Evolutionary conservation across 345 rosid species (phyloP).

Genomic region (Theobroma cacao): DNA sequence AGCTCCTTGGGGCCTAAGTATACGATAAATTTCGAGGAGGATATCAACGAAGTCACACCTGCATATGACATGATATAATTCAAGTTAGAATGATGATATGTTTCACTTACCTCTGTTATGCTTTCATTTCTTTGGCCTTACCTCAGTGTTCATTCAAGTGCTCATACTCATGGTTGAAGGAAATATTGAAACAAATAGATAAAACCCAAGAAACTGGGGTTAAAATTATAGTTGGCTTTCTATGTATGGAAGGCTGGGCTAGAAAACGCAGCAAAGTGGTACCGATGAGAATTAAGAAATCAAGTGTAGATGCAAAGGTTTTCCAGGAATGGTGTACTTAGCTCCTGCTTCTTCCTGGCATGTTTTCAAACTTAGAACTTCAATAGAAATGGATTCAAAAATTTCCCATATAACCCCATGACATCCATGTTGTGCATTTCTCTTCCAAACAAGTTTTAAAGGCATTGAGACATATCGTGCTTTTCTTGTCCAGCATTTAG

Average conservation of each 20-base stretch:
- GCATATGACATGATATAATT: slow-evolving; percentile 7
- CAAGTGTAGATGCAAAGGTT: neutral
- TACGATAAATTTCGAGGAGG: slow-evolving; percentile 60
- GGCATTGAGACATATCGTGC: neutral
- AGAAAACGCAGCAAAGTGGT: neutral
- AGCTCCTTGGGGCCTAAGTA: slow-evolving; percentile 56
- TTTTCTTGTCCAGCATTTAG: neutral
- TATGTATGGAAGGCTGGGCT: neutral
- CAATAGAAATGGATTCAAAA: neutral
- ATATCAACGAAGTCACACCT: slow-evolving; percentile 59
- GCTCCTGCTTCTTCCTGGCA: neutral
- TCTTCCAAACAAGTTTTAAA: neutral
- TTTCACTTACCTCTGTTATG: neutral
- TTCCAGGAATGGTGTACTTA: neutral
- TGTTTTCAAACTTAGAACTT: neutral
- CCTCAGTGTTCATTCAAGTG: neutral
- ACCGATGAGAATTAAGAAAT: neutral
- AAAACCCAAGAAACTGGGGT: neutral
- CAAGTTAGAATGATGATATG: neutral
- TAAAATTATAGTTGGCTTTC: too few relatives aligned
- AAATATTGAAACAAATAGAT: neutral
- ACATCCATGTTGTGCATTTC: neutral
- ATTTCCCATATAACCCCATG: neutral
- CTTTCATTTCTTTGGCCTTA: neutral
- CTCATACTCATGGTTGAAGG: neutral